phyloP scores from a whole-genome alignment of 805 yeast species.

The Wickerhamomyces tratensis region DNA sequence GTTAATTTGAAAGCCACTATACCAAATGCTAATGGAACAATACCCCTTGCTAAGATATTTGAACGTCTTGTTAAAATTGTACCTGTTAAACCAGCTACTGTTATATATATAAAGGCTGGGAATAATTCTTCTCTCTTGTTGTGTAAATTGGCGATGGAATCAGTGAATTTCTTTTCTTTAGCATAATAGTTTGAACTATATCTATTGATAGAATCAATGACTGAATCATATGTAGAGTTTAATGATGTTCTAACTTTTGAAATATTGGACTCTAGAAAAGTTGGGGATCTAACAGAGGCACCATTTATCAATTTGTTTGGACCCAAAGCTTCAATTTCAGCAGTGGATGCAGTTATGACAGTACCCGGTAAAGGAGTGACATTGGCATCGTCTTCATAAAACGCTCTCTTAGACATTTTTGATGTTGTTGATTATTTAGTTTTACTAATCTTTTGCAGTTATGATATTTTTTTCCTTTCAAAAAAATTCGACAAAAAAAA shows the following conservation, averaged over 20 bases:
- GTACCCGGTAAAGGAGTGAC: conserved; percentile 44
- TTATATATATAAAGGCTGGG: conserved; percentile 61
- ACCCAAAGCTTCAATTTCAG: conserved; percentile 34
- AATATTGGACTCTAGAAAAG: conserved; percentile 37
- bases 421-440: neutral
- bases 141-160: conserved; percentile 56
- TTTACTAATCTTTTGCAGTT: too few relatives aligned
- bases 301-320: conserved; percentile 44
- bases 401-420: conserved; percentile 22
- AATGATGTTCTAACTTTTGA: conserved; percentile 35
- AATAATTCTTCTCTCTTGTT: conserved; percentile 56
- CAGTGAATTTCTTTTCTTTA: conserved; percentile 54
- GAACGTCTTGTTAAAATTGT: conserved; percentile 64
- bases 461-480: conserved; percentile 1
- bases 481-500: conserved; percentile 16
- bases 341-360: conserved; percentile 29
- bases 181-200: conserved; percentile 40
- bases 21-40: conserved; percentile 54
- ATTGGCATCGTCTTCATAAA: conserved; percentile 40
- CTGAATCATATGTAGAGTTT: conserved; percentile 2
- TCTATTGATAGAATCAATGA: conserved; percentile 26
- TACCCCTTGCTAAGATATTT: conserved; percentile 40
- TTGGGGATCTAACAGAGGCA: conserved; percentile 43
- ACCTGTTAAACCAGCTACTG: conserved; percentile 64
- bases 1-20: conserved; percentile 55